Percentiles rank a stretch among this genome's conserved stretches.
Evolutionary conservation across 108 stramenopile genomes (phyloP).

Genomic region (Parmales sp.): DNA sequence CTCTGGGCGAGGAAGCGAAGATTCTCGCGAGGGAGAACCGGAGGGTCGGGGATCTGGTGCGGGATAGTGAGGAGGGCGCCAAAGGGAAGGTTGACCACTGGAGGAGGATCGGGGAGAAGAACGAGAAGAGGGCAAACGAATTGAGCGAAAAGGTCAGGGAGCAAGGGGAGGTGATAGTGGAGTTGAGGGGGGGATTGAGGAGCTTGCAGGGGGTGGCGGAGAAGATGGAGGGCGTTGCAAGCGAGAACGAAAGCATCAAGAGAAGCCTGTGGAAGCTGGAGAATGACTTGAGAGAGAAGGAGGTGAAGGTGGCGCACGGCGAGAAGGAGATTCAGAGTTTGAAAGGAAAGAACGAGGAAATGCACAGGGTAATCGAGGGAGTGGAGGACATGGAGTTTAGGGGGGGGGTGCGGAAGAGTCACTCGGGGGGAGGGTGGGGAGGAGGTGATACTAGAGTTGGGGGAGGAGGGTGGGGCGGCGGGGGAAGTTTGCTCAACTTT

Average conservation of each 20-base stretch:
- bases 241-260: neutral
- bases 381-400: too few species aligned
- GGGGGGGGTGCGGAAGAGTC: neutral
- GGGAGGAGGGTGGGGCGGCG: too few species aligned
- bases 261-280: neutral
- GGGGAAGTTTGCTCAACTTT: too few species aligned
- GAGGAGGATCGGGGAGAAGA: neutral
- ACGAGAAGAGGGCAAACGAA: neutral
- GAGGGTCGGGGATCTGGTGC: too few species aligned
- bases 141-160: neutral
- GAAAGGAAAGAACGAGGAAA: neutral
- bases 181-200: neutral
- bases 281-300: neutral
- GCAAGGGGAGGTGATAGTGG: neutral
- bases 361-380: neutral
- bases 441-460: too few species aligned
- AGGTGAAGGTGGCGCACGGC: neutral
- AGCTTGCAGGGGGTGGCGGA: neutral
- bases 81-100: neutral
- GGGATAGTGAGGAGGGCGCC: too few species aligned
- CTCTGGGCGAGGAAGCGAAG: neutral
- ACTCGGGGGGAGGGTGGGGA: too few species aligned
- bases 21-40: neutral
- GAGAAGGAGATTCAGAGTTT: neutral
- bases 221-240: neutral